These are phyloP conservation scores for Pythium vanterpoolii DNA, from an alignment of 352 stramenopile species.

Conservation along the genomic window DNA sequence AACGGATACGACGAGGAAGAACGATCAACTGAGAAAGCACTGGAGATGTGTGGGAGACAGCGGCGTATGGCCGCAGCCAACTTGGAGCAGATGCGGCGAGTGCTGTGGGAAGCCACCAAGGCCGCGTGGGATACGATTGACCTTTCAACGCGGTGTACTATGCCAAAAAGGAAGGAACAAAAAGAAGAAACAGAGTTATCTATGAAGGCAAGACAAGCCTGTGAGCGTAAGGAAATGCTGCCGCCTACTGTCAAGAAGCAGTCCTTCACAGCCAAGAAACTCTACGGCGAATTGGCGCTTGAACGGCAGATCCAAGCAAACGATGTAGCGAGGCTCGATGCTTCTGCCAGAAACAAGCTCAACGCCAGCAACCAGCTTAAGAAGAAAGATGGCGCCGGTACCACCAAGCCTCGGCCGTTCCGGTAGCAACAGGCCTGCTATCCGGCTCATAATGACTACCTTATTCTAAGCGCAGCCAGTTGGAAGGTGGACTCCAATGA, in stretches of 20 bases:
- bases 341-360: not conserved
- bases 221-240: not conserved
- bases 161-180: no score
- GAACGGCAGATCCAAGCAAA: slow-evolving; percentile 12
- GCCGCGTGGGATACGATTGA: not conserved
- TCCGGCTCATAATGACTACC: no score
- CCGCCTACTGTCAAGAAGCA: not conserved
- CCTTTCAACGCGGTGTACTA: not conserved
- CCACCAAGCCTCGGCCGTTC: slow-evolving; percentile 20
- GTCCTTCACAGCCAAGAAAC: slow-evolving; percentile 17
- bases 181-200: no score
- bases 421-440: no score
- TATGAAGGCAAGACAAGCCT: no score
- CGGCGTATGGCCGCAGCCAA: not conserved
- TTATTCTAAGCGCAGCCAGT: no score
- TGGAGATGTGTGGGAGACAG: not conserved
- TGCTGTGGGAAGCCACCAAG: not conserved
- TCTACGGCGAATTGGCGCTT: slow-evolving; percentile 15
- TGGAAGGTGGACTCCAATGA: no score
- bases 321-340: slow-evolving; percentile 3
- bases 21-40: not conserved
- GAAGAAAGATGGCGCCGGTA: slow-evolving; percentile 1
- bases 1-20: no score
- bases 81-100: not conserved
- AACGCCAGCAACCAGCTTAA: not conserved